Evolutionary conservation across 129 eudicot genomes (phyloP), one percentile per base, ranked within the genome.

Genomic region (Apium graveolens): DNA sequence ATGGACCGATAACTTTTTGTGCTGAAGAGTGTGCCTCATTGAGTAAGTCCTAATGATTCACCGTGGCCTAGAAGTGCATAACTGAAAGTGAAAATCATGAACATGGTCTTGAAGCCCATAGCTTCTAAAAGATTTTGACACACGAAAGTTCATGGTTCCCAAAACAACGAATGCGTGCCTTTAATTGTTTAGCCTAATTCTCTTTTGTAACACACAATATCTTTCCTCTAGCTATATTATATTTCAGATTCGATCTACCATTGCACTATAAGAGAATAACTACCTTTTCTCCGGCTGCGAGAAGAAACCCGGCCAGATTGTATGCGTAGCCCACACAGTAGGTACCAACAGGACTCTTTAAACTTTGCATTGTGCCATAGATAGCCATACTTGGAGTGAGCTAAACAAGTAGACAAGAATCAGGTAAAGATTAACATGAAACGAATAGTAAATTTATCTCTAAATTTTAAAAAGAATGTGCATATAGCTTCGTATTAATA

Each of bases 251-350:
- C 29, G 41, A 13, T 39, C 46, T 72, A 55, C 43, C 16, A 26
- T 41, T 24, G 41, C 12, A 31, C 55, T 72, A 41, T 37, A 79
- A 53, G n/a, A 81, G 32, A 44, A 21, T 14, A 21, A 21, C 63
- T 86, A 94, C 98, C 93, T 94, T 94, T 66, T 91, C 96, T 65
- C 98, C 98, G 55, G 96, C 97, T 65, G 97, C 91, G 41, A 94
- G 92, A 75, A 93, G 84, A 80, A 87, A 94, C 46, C 85, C 92
- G n/a, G 96, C 91, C 77, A 94, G 63, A 88, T 88, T 87, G 84
- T 81, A 85, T 5, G 97, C 93, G 75, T 74, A 85, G 74, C 93
- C 92, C 7, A 91, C 77, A 81, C 96, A 91, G 82, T 86, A 90
- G 76, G 97, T 91, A 24, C 89, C 96, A 45, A 94, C 85, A n/a